Conservation (phyloP, 805 yeast genomes). For the Torulaspora microellipsoides region DNA sequence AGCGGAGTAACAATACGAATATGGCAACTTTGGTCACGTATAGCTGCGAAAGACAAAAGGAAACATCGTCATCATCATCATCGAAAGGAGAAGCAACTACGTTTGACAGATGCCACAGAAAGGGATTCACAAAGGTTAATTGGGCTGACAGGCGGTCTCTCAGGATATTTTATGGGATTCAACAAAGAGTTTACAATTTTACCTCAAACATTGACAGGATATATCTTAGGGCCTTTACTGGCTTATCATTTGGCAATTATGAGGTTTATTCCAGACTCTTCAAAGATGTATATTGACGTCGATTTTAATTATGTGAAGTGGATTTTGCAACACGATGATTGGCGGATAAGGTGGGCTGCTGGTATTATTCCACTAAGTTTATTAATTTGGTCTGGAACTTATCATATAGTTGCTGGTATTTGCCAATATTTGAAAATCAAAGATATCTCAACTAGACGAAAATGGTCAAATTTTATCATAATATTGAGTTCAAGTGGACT, state of each 20-base stretch:
- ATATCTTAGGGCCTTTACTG: conserved; percentile 18
- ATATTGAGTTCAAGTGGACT: conserved; percentile 14
- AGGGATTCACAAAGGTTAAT: conserved; percentile 19
- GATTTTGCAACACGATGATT: conserved; percentile 20
- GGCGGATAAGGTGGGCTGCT: conserved; percentile 17
- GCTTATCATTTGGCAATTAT: conserved; percentile 20
- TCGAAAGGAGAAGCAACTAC: conserved; percentile 6
- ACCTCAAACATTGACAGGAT: conserved; percentile 26
- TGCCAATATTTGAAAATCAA: conserved; percentile 20
- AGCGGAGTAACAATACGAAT: conserved; percentile 17
- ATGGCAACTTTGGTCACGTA: conserved; percentile 10
- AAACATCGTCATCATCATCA: conserved; percentile 2
- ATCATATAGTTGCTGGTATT: conserved; percentile 24
- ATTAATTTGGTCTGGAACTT: conserved; percentile 21
- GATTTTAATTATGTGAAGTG: conserved; percentile 25
- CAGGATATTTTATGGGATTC: conserved; percentile 25
- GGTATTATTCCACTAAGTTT: conserved; percentile 23
- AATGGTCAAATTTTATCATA: conserved; percentile 17
- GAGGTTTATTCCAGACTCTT: conserved; percentile 19
- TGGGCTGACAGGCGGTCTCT: conserved; percentile 25
- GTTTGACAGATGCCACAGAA: conserved; percentile 13
- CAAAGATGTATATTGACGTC: conserved; percentile 11
- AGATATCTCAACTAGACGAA: conserved; percentile 18
- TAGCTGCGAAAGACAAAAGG: not conserved
- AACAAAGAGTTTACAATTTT: conserved; percentile 15